Evolutionary conservation across 257 asterid genomes (phyloP).

Genomic region (Solanum bukasovii): DNA sequence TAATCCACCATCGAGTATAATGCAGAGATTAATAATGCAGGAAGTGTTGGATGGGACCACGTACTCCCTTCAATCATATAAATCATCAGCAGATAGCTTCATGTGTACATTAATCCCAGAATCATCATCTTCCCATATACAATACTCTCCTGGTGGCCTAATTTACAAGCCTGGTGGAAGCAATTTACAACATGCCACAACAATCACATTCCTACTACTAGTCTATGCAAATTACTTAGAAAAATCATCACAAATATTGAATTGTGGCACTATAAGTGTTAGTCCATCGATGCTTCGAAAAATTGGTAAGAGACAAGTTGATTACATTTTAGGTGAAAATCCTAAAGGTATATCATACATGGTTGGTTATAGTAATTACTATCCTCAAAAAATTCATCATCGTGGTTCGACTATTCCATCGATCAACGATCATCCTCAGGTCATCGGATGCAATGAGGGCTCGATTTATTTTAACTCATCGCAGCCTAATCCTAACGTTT

Average conservation of each 20-base stretch:
- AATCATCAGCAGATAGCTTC: slow-evolving; percentile 90
- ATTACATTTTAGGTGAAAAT: slow-evolving; percentile 84
- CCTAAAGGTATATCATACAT: slow-evolving; percentile 91
- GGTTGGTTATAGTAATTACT: slow-evolving; percentile 76
- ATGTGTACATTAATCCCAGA: slow-evolving; percentile 87
- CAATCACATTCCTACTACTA: slow-evolving; percentile 68
- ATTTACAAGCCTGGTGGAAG: slow-evolving; percentile 90
- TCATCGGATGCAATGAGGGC: slow-evolving; percentile 63
- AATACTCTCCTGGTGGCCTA: slow-evolving; percentile 79
- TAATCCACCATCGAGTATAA: neutral
- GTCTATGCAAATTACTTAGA: slow-evolving; percentile 77
- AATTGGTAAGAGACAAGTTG: slow-evolving; percentile 65
- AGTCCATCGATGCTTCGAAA: slow-evolving; percentile 46
- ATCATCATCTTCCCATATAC: slow-evolving; percentile 64
- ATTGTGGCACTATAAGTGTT: slow-evolving; percentile 50
- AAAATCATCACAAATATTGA: slow-evolving; percentile 39
- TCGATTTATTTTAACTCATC: slow-evolving; percentile 64
- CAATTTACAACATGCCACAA: slow-evolving; percentile 84
- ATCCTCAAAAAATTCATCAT: slow-evolving; percentile 74
- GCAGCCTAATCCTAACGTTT: slow-evolving; percentile 63
- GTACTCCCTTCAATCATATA: slow-evolving; percentile 63
- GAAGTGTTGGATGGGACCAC: slow-evolving; percentile 57
- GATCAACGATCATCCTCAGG: slow-evolving; percentile 48
- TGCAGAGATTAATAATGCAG: slow-evolving; percentile 21
- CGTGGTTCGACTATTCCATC: slow-evolving; percentile 88